These are phyloP conservation scores for Corchorus capsularis DNA, from an alignment of 345 rosid genomes.

Conservation along the genomic window DNA sequence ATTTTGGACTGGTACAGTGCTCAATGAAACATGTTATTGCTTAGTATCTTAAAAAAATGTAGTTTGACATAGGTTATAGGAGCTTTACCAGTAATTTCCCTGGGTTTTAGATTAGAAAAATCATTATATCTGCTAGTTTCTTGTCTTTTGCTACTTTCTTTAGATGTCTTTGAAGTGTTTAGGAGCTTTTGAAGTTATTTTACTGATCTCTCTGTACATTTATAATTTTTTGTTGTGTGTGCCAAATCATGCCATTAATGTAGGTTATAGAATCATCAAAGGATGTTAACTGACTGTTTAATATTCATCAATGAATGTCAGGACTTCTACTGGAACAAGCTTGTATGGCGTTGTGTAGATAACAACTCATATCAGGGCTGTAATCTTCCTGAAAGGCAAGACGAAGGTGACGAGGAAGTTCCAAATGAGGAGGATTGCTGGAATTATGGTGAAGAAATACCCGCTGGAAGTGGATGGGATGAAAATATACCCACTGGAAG, in stretches of 20 bases:
- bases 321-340: conserved; percentile 74
- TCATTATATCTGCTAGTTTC: neutral
- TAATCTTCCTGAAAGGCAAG: conserved; percentile 62
- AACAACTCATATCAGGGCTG: conserved; percentile 79
- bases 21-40: neutral
- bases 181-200: neutral
- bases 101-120: neutral
- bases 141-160: neutral
- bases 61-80: neutral
- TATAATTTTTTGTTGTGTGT: neutral
- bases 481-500: conserved; percentile 8
- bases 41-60: neutral
- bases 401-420: conserved; percentile 18
- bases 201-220: neutral
- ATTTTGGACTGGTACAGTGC: neutral
- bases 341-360: conserved; percentile 75
- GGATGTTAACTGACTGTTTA: neutral
- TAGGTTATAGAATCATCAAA: neutral
- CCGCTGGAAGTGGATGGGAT: conserved; percentile 35
- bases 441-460: conserved; percentile 19
- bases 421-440: conserved; percentile 23
- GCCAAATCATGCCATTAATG: neutral
- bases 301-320: conserved; percentile 28
- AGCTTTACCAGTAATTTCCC: neutral
- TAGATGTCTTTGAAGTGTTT: neutral